Base-by-base conservation (phyloP, 2,329 filamentous ascomycete species). In the Aspergillus sp. region DNA sequence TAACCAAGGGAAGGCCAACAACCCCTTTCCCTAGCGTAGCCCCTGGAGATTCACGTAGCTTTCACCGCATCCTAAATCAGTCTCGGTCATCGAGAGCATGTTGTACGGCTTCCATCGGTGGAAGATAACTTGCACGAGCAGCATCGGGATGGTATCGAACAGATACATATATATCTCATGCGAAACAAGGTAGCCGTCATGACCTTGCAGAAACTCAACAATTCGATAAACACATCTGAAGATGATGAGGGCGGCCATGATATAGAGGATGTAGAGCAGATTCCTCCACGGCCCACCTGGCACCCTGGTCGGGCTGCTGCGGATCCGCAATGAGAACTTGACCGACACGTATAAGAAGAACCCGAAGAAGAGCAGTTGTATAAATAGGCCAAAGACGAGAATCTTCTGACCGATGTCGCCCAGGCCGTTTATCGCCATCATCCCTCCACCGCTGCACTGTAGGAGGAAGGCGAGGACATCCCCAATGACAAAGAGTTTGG, bases 401-500 rank as follows among this genome's bases (percentile, higher is more conserved):
- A 62, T 25, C 36, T 62, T 62, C 13, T 62, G 8, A 10, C 60
- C 60, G 8, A 60, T n/a, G 30, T 11, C 47, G 32, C 51, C 15
- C 52, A 59, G 23, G 42, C 52, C 38, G 30, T 48, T n/a, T 11
- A 59, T 55, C 2, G 51, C 38, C 52, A 36, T 38, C 53, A 62
- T 53, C 3, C 60, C 60, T 15, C 60, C 60, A 25, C 60, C 60
- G 39, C 11, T 38, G 5, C n/a, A 38, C 36, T 62, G 60, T 8
- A 49, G 6, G 23, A 60, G 25, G 41, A 62, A 54, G 5, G 60
- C 60, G 2, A 38, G 23, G 13, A 60, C 44, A 19, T 62, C 60
- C 3, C 60, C 60, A 11, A 50, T 42, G 2, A 62, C 49, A 13
- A 62, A 62, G n/a, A 62, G 42, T n/a, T 62, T 62, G 48, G 60